phyloP scores from a whole-genome alignment of 805 yeast species.

The Phaffomyces opuntiae region DNA sequence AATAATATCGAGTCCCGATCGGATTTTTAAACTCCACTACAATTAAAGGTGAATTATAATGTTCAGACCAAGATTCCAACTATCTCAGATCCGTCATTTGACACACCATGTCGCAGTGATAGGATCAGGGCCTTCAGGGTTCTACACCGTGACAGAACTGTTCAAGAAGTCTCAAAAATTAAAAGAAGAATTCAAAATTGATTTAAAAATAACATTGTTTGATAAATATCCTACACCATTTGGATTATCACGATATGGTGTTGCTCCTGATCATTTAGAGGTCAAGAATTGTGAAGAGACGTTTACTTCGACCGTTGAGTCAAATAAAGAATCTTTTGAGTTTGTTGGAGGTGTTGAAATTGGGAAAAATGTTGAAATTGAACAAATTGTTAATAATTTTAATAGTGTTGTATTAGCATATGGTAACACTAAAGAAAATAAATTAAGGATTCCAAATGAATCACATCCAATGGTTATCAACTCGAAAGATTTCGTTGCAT shows the following conservation, averaged over 20 bases:
- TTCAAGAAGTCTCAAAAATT: constrained; percentile 34
- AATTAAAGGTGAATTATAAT: neutral
- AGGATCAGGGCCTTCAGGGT: constrained; percentile 97
- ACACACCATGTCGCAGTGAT: constrained; percentile 39
- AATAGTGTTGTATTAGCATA: constrained; percentile 75
- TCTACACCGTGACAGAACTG: constrained; percentile 76
- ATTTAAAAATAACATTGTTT: constrained; percentile 56
- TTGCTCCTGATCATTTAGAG: constrained; percentile 99
- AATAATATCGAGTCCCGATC: too few species aligned
- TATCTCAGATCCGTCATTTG: neutral
- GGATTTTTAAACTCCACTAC: too few species aligned
- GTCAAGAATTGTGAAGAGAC: constrained; percentile 76
- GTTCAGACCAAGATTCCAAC: neutral
- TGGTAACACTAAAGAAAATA: constrained; percentile 64
- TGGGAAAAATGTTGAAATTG: constrained; percentile 54
- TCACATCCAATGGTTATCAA: constrained; percentile 58
- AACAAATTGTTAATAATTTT: constrained; percentile 45
- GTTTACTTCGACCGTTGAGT: constrained; percentile 36
- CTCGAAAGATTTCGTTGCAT: constrained; percentile 84
- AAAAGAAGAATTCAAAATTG: neutral
- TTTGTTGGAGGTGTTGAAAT: constrained; percentile 69
- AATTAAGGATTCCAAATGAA: constrained; percentile 49
- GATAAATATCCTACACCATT: constrained; percentile 85
- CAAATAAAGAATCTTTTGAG: constrained; percentile 30
- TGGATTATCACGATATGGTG: constrained; percentile 90